Evolutionary conservation across 2,329 filamentous ascomycete species (phyloP), one percentile per base, ranked within the genome.

Genomic region (Alternaria incomplexa): DNA sequence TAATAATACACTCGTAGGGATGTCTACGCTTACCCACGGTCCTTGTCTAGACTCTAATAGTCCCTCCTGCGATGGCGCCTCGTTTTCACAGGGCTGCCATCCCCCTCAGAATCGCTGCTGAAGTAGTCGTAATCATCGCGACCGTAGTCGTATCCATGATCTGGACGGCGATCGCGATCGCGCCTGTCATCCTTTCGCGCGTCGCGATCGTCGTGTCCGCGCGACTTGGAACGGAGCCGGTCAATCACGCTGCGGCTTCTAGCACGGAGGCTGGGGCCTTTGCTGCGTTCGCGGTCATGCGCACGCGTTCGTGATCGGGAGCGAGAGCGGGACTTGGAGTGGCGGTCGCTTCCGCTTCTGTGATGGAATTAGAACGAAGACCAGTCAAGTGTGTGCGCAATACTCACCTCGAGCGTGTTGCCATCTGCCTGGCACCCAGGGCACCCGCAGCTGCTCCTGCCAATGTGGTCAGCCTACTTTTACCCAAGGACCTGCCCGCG

Each of bases 401-500:
- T 30, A 66, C 64, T 28, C 55, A 70, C 68, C 66, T 67, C 11
- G 66, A 69, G 10, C 68, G 54, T 40, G 61, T 59, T 30, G 70
- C 68, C 22, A 73, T 62, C n/a, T 65, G 73, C 43, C 73, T 70
- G 5, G 70, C 75, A 43, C 77, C 77, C 22, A 78, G 56, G 17
- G 73, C 77, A 58, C 77, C 77, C 23, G 78, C 75, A 22, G 77
- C 78, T 28, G 74, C 77, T 64, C 78, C 78, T 78, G 75, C 74
- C 54, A 79, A 62, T 58, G 77, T 76, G 46, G 77, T 78, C 65
- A 80, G 75, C 68, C 69, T 76, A 61, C 75, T 73, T 54, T 76
- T 73, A 47, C 76, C 76, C 53, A 77, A 56, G 58, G 69, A 63
- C 47, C 70, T 75, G 36, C 76, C 77, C 25, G 75, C 74, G 56